phyloP scores from a whole-genome alignment of 176 grass and related monocot genomes.

The Carex myosuroides region DNA sequence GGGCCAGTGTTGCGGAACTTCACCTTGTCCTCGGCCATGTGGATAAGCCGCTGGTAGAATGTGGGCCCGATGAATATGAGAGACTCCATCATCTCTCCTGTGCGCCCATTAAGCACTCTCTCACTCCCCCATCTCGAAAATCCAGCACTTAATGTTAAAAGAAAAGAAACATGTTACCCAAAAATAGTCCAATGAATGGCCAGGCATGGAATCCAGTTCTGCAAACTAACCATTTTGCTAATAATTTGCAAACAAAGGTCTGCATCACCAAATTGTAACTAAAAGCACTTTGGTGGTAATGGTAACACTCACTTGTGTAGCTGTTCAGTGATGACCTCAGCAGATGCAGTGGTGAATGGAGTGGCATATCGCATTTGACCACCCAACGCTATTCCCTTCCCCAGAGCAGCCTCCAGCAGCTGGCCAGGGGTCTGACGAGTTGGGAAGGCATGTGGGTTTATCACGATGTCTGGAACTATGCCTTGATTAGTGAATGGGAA shows the following conservation, averaged over 20 bases:
- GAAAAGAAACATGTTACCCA: background rate
- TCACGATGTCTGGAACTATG: slow-evolving; percentile 93
- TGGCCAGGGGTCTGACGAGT: slow-evolving; percentile 95
- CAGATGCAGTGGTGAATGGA: slow-evolving; percentile 73
- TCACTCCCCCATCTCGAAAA: slow-evolving; percentile 68
- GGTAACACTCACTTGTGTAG: slow-evolving; percentile 68
- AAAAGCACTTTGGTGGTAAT: slow-evolving; percentile 10
- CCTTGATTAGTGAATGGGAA: slow-evolving; percentile 80
- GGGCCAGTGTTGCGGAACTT: slow-evolving; percentile 94
- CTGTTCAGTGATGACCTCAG: slow-evolving; percentile 69
- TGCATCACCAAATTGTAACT: slow-evolving; percentile 15
- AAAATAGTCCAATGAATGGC: background rate
- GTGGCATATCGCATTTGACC: slow-evolving; percentile 75
- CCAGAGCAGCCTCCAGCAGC: slow-evolving; percentile 93
- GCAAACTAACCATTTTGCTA: background rate
- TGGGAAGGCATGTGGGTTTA: slow-evolving; percentile 97
- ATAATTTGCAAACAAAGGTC: background rate
- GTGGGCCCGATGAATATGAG: slow-evolving; percentile 85
- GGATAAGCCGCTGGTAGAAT: slow-evolving; percentile 89
- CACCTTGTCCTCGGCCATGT: slow-evolving; percentile 94
- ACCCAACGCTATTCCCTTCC: slow-evolving; percentile 70
- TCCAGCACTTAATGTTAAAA: slow-evolving; percentile 46
- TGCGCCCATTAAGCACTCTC: slow-evolving; percentile 72
- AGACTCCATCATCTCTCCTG: slow-evolving; percentile 59
- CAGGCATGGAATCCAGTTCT: background rate